Evolutionary conservation across 2,329 filamentous ascomycete species (phyloP), one percentile per base, ranked within the genome.

Genomic region (Albophoma yamanashiensis): DNA sequence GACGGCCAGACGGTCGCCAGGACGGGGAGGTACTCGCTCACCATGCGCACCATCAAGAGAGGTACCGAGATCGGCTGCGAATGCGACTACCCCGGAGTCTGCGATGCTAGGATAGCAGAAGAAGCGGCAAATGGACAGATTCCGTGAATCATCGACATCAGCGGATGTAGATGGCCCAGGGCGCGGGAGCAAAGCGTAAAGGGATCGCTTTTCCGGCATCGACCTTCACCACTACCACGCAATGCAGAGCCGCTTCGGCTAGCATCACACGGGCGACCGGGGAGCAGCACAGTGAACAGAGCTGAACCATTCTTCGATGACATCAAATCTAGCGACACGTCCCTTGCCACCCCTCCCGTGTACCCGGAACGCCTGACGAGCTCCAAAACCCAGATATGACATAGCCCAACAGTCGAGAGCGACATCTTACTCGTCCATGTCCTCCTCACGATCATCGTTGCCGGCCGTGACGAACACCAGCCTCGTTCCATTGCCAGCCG

Each of bases 391-490:
- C 58, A 59, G 50, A 55, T 22, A 22, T 31, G 31, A 34, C 50
- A 6, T 20, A 14, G 20, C 20, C 31, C 20, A 15, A 22, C 31
- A 36, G 15, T 11, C 4, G 50, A 38, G 31, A 8, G 58, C 59
- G 50, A 27, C 57, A 45, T 43, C 59, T 68, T 64, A 69, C 62
- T 67, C 67, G 47, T 80, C 79, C 76, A 82, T 80, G 40, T 77
- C 76, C 61, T 81, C 79, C 57, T 82, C 73, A 36, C 60, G 62
- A 27, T 76, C 74, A 40, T 76, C 83, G 62, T 83, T 79, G 60
- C 77, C 78, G 22, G 80, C 78, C 39, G 83, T 86, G 69, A 91
- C 81, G 70, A 92, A 92, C 39, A 91, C 80, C 60, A 92, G 77
- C 65, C 88, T 82, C 42, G 85, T 84, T 61, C 87, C 88, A 64